Evolutionary conservation across 2,329 filamentous ascomycete species (phyloP).

Genomic region (Plectosphaerella sp.): DNA sequence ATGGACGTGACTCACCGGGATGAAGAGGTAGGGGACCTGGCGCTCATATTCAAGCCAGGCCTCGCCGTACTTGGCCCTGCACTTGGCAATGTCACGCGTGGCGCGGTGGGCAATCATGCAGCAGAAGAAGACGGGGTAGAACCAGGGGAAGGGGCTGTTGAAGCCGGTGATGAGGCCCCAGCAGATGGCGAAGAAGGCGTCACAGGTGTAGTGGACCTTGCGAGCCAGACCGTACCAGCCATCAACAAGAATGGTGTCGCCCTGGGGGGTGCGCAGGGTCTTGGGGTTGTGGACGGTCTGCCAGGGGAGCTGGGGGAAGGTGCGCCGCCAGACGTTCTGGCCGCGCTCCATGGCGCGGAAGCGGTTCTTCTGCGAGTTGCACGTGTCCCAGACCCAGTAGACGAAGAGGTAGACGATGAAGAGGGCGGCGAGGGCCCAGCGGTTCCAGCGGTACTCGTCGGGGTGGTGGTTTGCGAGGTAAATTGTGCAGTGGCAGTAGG

Average conservation of each 20-base stretch:
- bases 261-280: conserved; percentile 67
- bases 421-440: conserved; percentile 58
- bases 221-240: conserved; percentile 64
- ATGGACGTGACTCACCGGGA: conserved; percentile 31
- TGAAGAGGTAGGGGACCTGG: conserved; percentile 77
- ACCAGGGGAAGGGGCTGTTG: conserved; percentile 80
- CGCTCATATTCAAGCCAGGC: conserved; percentile 78
- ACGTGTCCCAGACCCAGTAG: conserved; percentile 91
- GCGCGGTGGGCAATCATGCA: conserved; percentile 79
- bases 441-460: conserved; percentile 72
- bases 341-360: conserved; percentile 80
- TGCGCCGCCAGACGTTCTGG: conserved; percentile 63
- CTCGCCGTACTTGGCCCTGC: conserved; percentile 74
- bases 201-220: conserved; percentile 66
- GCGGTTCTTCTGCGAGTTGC: conserved; percentile 90
- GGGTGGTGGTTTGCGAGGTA: conserved; percentile 83
- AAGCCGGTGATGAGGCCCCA: conserved; percentile 85
- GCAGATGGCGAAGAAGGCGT: conserved; percentile 69
- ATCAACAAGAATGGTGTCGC: conserved; percentile 74
- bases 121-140: conserved; percentile 79
- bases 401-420: conserved; percentile 72
- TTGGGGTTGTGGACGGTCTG: conserved; percentile 77
- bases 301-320: conserved; percentile 91
- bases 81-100: conserved; percentile 69
- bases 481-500: conserved; percentile 90